Base-by-base conservation (phyloP, 2,329 filamentous ascomycete genomes). In the Pyrenochaeta sp. region DNA sequence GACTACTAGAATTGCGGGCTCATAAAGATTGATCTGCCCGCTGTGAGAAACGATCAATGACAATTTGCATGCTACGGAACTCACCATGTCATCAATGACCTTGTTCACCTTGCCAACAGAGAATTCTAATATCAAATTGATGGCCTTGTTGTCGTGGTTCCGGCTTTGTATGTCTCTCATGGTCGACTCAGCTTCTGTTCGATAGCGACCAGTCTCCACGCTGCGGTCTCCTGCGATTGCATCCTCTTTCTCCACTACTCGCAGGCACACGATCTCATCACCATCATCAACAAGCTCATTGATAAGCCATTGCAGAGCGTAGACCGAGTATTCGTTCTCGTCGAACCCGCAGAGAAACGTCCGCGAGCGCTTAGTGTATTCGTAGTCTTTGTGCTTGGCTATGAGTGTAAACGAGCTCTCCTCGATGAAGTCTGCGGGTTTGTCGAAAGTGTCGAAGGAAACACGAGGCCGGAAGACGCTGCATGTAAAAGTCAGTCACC, bases 221-320 rank as follows among this genome's bases (percentile, higher is more conserved):
- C 84, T 83, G 10, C 80, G 77, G 59, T 89, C 87, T 55, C 82
- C 86, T 39, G 86, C 85, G 61, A 90, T 85, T 51, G 90, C 90
- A 50, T 88, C 85, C 63, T 94, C 91, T 73, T 91, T 93, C 72
- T 97, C 93, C 43, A 96, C 86, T 2, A 96, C 93, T 51, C 92
- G 86, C 48, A 97, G 85, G 77, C 93, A 97, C 8, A 97, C 91
- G 56, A 97, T 90, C 78, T 97, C 92, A 73, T 97, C 93, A 19
- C 93, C 93, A 71, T 97, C 93, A 69, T 97, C 93, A 40, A 97
- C 92, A 54, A 97, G 84, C 78, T 96, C 92, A 69, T 96, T 92
- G 39, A 97, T 86, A 50, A 97, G 84, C 93, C 93, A 97, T 77
- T 96, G 91, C 19, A 97, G 83, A 15, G 93, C 93, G 78, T 94